Base-by-base conservation (phyloP, 1,284 basidiomycete species). In the Sporisorium graminicola region DNA sequence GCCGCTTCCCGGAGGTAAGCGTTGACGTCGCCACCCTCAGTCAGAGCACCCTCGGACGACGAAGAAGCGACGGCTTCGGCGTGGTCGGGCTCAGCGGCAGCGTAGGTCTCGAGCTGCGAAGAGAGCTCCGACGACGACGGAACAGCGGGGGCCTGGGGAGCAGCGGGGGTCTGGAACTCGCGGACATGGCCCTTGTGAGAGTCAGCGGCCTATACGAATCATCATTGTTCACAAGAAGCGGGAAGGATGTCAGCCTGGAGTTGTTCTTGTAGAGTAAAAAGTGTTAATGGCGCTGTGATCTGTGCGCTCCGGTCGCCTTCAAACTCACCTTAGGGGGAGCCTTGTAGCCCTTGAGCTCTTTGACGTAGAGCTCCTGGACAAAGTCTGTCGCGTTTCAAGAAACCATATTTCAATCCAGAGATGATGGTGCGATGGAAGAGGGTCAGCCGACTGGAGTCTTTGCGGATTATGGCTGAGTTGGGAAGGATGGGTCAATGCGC, bases 261-360 rank as follows among this genome's bases (percentile, higher is more conserved):
- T 2, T 3, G 52, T 27, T 49, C n/a, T n/a, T n/a, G n/a, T 46
- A 4, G 37, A 14, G 6, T 18, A 18, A 1, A 43, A 49, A 9
- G 16, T 44, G 40, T 49, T 37, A 29, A 9, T 10, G 43, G 24
- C 12, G 3, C 10, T 18, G 27, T 50, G 58, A 29, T 50, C 7
- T 31, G 40, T 58, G 68, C 53, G 53, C 53, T 67, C 56, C 64
- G 54, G 12, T 35, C n/a, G n/a, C 8, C 35, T 4, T 20, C 13
- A 20, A 53, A 76, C 85, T 58, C 49, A 86, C 85, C 79, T 81
- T 82, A 33, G 82, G 71, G 42, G 83, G 86, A 37, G 88, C 86
- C 89, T 94, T 96, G 91, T 95, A 98, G 20, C 90, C 87, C 88
- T 93, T 96, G 85, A 98, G 90, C 88, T 96, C 92, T 85, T 90